A percentile compares a stretch with the other conserved stretches of the same genome.
Conservation (phyloP, 345 rosid species). For the Gossypium sturtianum region DNA sequence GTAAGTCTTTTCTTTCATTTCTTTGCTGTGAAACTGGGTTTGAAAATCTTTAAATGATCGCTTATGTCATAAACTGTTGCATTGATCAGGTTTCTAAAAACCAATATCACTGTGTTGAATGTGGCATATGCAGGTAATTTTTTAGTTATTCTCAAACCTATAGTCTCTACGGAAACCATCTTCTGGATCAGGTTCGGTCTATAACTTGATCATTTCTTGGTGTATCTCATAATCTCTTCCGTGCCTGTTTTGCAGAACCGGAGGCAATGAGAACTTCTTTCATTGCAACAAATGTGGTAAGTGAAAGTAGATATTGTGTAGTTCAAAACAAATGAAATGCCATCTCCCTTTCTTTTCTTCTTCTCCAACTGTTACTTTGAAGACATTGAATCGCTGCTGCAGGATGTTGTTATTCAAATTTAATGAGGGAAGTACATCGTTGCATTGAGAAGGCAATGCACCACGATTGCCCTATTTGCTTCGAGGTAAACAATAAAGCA, state of each 20-base stretch:
- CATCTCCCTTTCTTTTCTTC: neutral
- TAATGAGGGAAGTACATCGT: constrained; percentile 45
- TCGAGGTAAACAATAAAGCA: constrained; percentile 42
- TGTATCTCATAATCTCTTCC: neutral
- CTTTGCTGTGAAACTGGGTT: neutral
- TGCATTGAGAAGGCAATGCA: constrained; percentile 77
- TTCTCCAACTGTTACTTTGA: neutral
- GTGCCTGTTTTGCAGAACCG: constrained; percentile 37
- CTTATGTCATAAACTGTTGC: neutral
- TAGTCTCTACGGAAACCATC: neutral
- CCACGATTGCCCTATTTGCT: constrained; percentile 70
- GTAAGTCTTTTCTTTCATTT: constrained; percentile 24
- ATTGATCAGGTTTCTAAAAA: constrained; percentile 42
- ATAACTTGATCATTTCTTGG: neutral
- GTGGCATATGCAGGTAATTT: constrained; percentile 63
- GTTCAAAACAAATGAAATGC: neutral
- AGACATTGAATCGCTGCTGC: constrained; percentile 4
- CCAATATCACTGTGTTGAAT: constrained; percentile 62
- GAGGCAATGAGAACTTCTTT: constrained; percentile 56
- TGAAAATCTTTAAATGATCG: neutral
- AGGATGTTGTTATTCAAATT: constrained; percentile 62
- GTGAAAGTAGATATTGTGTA: constrained; percentile 13
- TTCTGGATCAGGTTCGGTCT: neutral
- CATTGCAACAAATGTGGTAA: constrained; percentile 59
- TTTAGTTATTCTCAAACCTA: neutral